Conservation (phyloP, 1,284 basidiomycete species). For the Ustilago sp. region DNA sequence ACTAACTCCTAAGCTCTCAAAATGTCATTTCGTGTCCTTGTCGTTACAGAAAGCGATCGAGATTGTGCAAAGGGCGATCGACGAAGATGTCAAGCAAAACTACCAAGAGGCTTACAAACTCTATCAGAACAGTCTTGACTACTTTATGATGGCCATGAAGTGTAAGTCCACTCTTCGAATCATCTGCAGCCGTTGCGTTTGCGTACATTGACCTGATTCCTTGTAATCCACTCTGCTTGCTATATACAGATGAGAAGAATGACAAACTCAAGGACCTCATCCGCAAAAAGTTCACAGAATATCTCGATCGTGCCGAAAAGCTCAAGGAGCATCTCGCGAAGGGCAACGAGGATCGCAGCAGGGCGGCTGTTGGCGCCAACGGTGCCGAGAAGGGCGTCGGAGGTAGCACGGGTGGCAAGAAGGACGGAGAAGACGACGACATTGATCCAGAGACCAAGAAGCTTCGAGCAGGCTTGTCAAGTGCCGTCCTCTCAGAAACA, state of each 20-base stretch:
- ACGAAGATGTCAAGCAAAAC: conserved; percentile 92
- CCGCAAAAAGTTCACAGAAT: conserved; percentile 89
- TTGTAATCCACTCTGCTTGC: not conserved
- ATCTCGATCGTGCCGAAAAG: conserved; percentile 90
- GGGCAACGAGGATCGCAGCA: conserved; percentile 78
- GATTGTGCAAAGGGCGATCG: conserved; percentile 93
- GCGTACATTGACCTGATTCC: not conserved
- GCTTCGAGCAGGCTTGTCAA: conserved; percentile 85
- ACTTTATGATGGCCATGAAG: conserved; percentile 93
- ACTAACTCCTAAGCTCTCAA: not conserved
- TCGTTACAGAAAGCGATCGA: conserved; percentile 85
- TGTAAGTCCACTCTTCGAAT: conserved; percentile 72
- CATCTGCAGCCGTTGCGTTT: not conserved
- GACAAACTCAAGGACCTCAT: conserved; percentile 90
- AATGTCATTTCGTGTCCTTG: not conserved
- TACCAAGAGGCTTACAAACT: conserved; percentile 94
- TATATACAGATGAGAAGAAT: conserved; percentile 87
- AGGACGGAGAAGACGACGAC: conserved; percentile 79
- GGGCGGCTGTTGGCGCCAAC: conserved; percentile 82
- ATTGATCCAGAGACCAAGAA: conserved; percentile 95
- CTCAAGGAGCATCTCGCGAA: conserved; percentile 77
- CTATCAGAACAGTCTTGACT: conserved; percentile 89
- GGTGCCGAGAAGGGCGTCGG: conserved; percentile 75
- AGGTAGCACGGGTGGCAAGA: conserved; percentile 76
- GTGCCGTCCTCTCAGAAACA: conserved; percentile 90